Evolutionary conservation across 2,329 filamentous ascomycete genomes (phyloP).

Genomic region (Colletotrichum falcatum): DNA sequence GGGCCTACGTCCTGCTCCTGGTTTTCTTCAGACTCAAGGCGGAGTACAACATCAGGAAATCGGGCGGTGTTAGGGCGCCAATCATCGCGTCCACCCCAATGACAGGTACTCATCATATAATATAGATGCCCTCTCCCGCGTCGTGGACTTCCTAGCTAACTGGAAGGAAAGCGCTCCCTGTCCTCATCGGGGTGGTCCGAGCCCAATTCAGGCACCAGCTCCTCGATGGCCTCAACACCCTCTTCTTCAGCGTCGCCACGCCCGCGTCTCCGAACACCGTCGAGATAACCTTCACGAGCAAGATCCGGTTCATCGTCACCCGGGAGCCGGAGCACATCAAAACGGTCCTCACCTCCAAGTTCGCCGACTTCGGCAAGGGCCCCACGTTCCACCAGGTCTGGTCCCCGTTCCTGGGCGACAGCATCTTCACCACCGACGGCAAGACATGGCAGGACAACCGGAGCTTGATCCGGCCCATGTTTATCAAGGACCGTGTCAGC

Average conservation of each 20-base stretch:
- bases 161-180: conserved; percentile 28
- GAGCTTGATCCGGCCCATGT: conserved; percentile 66
- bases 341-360: conserved; percentile 62
- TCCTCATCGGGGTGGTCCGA: conserved; percentile 35
- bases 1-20: conserved; percentile 23
- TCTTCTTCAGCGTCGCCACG: conserved; percentile 48
- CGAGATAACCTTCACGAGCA: conserved; percentile 51
- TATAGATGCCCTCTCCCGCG: background rate
- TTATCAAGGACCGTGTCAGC: conserved; percentile 59
- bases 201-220: conserved; percentile 46
- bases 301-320: conserved; percentile 58
- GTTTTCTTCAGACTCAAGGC: conserved; percentile 24
- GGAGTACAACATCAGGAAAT: conserved; percentile 26
- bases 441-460: conserved; percentile 65
- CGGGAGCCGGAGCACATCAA: conserved; percentile 64
- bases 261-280: conserved; percentile 51
- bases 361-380: conserved; percentile 65
- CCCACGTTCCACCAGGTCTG: conserved; percentile 56
- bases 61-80: conserved; percentile 40
- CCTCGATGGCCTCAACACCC: conserved; percentile 48
- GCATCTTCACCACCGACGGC: conserved; percentile 67
- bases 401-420: conserved; percentile 63
- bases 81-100: conserved; percentile 40
- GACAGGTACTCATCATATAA: conserved; percentile 21
- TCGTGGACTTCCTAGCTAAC: conserved; percentile 3